phyloP scores from a whole-genome alignment of 495 filamentous ascomycete species.

The Daldinia grandis region DNA sequence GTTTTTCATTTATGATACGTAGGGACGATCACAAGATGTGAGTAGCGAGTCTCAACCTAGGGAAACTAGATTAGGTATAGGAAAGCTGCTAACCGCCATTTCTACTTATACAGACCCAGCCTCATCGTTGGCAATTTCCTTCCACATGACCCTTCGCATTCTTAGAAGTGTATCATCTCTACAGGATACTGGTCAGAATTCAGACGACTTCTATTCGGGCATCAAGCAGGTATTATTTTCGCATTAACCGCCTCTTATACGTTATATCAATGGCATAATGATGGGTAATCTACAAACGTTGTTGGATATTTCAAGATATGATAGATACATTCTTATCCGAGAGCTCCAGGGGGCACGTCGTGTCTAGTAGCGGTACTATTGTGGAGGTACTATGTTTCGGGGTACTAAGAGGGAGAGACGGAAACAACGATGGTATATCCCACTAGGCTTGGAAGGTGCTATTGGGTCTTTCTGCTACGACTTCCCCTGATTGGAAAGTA shows the following conservation, averaged over 20 bases:
- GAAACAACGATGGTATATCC: constrained; percentile 26
- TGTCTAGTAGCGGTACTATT: constrained; percentile 11
- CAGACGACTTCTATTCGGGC: constrained; percentile 5
- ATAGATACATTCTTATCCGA: constrained; percentile 37
- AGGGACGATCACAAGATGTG: constrained; percentile 97
- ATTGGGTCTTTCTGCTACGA: constrained; percentile 21
- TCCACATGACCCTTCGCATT: constrained; percentile 65
- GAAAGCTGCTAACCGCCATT: constrained; percentile 23
- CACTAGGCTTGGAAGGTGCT: constrained; percentile 41
- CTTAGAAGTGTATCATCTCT: constrained; percentile 13
- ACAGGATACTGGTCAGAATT: constrained; percentile 6
- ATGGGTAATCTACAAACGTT: constrained; percentile 8
- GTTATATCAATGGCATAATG: constrained; percentile 18
- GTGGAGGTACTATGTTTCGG: constrained; percentile 1
- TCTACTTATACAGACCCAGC: constrained; percentile 69
- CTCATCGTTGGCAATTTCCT: constrained; percentile 97
- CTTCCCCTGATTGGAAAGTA: constrained; percentile 34
- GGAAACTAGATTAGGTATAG: background rate
- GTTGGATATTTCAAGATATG: constrained; percentile 11
- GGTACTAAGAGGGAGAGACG: constrained; percentile 3
- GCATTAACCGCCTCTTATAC: constrained; percentile 20
- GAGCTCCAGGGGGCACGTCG: constrained; percentile 13
- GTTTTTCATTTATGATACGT: constrained; percentile 96
- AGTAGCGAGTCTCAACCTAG: constrained; percentile 49
- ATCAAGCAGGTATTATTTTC: constrained; percentile 14